Conservation (phyloP, 164 flowering plant species). For the Vitis labrusca region DNA sequence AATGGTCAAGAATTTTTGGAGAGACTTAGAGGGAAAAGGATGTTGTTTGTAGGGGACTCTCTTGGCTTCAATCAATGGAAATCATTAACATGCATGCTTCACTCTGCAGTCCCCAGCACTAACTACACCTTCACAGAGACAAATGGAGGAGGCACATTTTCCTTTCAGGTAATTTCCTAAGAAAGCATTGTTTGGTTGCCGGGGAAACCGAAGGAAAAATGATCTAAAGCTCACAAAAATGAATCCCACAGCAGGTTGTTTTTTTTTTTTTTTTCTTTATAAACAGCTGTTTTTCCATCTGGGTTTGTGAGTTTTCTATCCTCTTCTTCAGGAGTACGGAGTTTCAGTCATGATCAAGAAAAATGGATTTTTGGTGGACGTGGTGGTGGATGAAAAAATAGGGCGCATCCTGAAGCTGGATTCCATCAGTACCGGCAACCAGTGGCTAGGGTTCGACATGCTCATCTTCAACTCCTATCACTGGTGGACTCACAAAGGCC, state of each 20-base stretch:
- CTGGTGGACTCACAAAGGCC: constrained; percentile 38
- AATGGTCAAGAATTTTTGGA: neutral
- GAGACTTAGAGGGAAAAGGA: constrained; percentile 11
- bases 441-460: constrained; percentile 30
- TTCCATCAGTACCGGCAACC: constrained; percentile 17
- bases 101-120: constrained; percentile 16
- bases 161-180: too few species aligned
- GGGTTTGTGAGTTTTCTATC: too few species aligned
- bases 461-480: constrained; percentile 37
- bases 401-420: constrained; percentile 31
- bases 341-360: constrained; percentile 2
- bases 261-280: too few species aligned
- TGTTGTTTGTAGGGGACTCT: constrained; percentile 25
- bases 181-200: too few species aligned
- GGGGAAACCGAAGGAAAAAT: too few species aligned
- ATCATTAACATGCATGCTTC: constrained; percentile 32
- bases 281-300: too few species aligned
- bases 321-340: constrained; percentile 9
- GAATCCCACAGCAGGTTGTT: too few species aligned
- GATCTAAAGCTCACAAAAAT: too few species aligned
- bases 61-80: constrained; percentile 36
- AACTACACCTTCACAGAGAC: too few species aligned
- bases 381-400: constrained; percentile 1
- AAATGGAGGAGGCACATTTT: too few species aligned
- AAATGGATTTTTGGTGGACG: neutral